A percentile compares a stretch with the other conserved stretches of the same genome.
Evolutionary conservation across 2,329 filamentous ascomycete genomes (phyloP).

Genomic region (Pseudogymnoascus sp.): DNA sequence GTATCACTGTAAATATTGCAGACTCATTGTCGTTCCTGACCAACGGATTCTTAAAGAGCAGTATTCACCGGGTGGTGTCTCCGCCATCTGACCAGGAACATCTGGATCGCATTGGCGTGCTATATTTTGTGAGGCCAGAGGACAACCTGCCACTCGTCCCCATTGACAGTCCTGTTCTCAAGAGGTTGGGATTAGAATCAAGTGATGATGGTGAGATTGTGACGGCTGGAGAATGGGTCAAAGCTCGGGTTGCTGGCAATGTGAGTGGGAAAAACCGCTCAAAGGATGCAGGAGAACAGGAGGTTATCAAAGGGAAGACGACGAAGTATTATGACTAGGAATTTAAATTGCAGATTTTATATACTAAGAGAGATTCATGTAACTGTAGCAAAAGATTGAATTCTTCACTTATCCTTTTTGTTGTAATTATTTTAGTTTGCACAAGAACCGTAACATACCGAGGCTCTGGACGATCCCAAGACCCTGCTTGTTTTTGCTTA

Average conservation of each 20-base stretch:
- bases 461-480: too few relatives aligned
- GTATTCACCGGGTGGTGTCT: constrained; percentile 31
- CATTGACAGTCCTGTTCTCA: constrained; percentile 24
- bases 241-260: constrained; percentile 23
- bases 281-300: not conserved
- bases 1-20: too few relatives aligned
- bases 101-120: constrained; percentile 34
- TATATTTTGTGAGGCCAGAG: constrained; percentile 34
- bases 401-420: not conserved
- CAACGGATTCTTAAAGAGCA: constrained; percentile 15
- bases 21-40: too few relatives aligned
- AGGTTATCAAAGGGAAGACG: not conserved
- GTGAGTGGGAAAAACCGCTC: not conserved
- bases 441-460: not conserved
- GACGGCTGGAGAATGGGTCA: constrained; percentile 37
- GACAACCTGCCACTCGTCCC: constrained; percentile 17
- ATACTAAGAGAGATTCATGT: not conserved
- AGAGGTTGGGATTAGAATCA: constrained; percentile 20
- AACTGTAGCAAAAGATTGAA: not conserved
- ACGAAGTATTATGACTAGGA: not conserved
- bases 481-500: too few relatives aligned
- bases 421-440: not conserved
- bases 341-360: not conserved
- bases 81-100: constrained; percentile 29
- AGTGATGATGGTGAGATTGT: constrained; percentile 30